A percentile compares a stretch with the other conserved stretches of the same genome.
Evolutionary conservation across 768 basidiomycete genomes (phyloP).

Genomic region (Pluteus cervinus): DNA sequence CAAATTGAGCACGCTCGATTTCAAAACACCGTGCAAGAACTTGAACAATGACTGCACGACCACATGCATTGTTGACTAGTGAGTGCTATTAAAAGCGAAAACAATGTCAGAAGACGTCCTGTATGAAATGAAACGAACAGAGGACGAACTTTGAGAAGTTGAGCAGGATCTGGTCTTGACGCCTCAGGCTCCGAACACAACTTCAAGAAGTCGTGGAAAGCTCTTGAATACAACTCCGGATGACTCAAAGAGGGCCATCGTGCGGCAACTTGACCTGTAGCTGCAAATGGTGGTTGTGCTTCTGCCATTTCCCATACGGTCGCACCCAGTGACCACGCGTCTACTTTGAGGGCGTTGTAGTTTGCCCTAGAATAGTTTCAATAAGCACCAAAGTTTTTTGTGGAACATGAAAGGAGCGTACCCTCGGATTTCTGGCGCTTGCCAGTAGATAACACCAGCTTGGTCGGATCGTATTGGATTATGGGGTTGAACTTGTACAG

Average conservation of each 20-base stretch:
- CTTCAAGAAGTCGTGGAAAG: slow-evolving; percentile 68
- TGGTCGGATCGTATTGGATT: slow-evolving; percentile 46
- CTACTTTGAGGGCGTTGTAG: slow-evolving; percentile 70
- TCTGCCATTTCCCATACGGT: slow-evolving; percentile 82
- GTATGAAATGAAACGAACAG: not conserved
- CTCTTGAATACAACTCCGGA: slow-evolving; percentile 56
- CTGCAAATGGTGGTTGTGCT: slow-evolving; percentile 66
- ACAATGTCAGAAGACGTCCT: not conserved
- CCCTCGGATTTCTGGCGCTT: slow-evolving; percentile 77
- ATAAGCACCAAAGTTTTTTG: not conserved
- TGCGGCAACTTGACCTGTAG: slow-evolving; percentile 47
- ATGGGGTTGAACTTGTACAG: slow-evolving; percentile 51
- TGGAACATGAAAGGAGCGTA: slow-evolving; percentile 29
- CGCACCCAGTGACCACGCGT: slow-evolving; percentile 78
- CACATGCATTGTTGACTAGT: slow-evolving; percentile 65
- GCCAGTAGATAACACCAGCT: slow-evolving; percentile 78
- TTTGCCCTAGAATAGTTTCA: slow-evolving; percentile 37
- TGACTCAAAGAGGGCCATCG: slow-evolving; percentile 61
- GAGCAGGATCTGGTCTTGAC: slow-evolving; percentile 48
- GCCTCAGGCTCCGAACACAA: slow-evolving; percentile 58
- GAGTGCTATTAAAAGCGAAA: slow-evolving; percentile 33
- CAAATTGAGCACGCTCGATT: slow-evolving; percentile 44
- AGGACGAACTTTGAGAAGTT: slow-evolving; percentile 50
- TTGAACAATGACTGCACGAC: slow-evolving; percentile 60
- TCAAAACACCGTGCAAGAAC: slow-evolving; percentile 61